Percentiles rank a stretch among this genome's conserved stretches.
Evolutionary conservation across 805 yeast species (phyloP).

Genomic region (Candida adriatica): DNA sequence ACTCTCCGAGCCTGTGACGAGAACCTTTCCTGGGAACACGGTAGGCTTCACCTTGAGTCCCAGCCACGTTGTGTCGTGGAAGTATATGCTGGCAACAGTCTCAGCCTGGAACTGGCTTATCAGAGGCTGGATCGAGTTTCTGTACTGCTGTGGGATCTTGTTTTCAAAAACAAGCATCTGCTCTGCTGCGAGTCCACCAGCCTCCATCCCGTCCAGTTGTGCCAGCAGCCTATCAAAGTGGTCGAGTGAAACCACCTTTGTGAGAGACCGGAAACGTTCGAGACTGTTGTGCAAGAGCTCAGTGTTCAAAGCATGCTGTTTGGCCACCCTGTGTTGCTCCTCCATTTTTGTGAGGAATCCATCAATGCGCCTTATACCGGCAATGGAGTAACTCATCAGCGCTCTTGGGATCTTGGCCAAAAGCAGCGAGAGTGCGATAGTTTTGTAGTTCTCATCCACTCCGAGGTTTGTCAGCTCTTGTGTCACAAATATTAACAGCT

Average conservation of each 20-base stretch:
- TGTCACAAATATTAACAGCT: constrained; percentile 60
- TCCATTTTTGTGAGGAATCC: constrained; percentile 19
- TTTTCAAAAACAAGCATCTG: constrained; percentile 21
- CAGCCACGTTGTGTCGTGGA: constrained; percentile 64
- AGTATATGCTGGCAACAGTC: constrained; percentile 16
- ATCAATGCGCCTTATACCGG: constrained; percentile 54
- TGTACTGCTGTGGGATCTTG: constrained; percentile 21
- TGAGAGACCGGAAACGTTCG: constrained; percentile 29
- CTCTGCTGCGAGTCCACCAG: constrained; percentile 15
- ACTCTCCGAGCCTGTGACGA: constrained; percentile 29
- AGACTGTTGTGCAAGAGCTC: constrained; percentile 48
- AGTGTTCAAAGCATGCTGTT: constrained; percentile 30
- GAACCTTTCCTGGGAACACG: constrained; percentile 27
- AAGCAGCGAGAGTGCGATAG: constrained; percentile 50
- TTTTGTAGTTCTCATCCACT: constrained; percentile 17
- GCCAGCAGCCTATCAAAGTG: constrained; percentile 53
- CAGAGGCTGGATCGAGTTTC: constrained; percentile 6
- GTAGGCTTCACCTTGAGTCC: constrained; percentile 27
- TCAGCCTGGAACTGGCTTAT: constrained; percentile 2
- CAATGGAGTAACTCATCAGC: constrained; percentile 56
- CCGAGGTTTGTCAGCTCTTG: constrained; percentile 60
- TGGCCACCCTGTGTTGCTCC: constrained; percentile 12
- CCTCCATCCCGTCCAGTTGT: constrained; percentile 32
- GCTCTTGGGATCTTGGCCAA: constrained; percentile 67
- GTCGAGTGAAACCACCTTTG: constrained; percentile 32